Conservation (phyloP, 345 rosid species). For the Ceriops tagal region DNA sequence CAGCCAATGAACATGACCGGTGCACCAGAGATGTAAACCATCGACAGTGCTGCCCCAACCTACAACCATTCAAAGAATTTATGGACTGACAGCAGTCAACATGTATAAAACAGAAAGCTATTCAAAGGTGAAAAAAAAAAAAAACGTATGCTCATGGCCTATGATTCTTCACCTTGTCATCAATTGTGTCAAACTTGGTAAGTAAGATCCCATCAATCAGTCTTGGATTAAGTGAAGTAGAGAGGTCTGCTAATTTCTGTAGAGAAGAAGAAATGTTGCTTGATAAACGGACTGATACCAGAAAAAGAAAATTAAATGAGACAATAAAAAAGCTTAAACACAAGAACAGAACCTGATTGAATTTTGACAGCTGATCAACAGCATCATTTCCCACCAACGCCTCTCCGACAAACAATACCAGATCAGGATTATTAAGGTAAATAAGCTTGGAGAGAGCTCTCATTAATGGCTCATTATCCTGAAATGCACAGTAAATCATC, state of each 20-base stretch:
- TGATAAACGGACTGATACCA: slow-evolving; percentile 9
- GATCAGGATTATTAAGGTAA: slow-evolving; percentile 77
- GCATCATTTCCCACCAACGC: slow-evolving; percentile 98
- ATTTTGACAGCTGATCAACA: slow-evolving; percentile 90
- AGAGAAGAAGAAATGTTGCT: slow-evolving; percentile 12
- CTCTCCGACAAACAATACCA: slow-evolving; percentile 97
- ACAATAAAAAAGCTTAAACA: not conserved
- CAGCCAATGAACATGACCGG: slow-evolving; percentile 99
- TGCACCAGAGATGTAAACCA: slow-evolving; percentile 95
- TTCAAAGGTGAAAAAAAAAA: not conserved
- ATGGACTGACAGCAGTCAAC: not conserved
- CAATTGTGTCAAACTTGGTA: slow-evolving; percentile 93
- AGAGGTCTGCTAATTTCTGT: slow-evolving; percentile 88
- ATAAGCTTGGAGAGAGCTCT: slow-evolving; percentile 95
- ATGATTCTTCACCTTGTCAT: slow-evolving; percentile 65
- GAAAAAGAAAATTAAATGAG: not conserved
- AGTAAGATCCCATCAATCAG: slow-evolving; percentile 95
- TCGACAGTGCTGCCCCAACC: slow-evolving; percentile 98
- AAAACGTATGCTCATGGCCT: not conserved
- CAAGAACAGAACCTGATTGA: slow-evolving; percentile 66
- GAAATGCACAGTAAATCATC: slow-evolving; percentile 9
- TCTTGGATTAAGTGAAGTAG: slow-evolving; percentile 61
- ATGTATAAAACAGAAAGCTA: not conserved
- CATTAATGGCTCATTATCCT: slow-evolving; percentile 98
- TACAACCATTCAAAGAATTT: slow-evolving; percentile 20